Base-by-base conservation (phyloP, 2,329 filamentous ascomycete species). In the Eutypa lata region DNA sequence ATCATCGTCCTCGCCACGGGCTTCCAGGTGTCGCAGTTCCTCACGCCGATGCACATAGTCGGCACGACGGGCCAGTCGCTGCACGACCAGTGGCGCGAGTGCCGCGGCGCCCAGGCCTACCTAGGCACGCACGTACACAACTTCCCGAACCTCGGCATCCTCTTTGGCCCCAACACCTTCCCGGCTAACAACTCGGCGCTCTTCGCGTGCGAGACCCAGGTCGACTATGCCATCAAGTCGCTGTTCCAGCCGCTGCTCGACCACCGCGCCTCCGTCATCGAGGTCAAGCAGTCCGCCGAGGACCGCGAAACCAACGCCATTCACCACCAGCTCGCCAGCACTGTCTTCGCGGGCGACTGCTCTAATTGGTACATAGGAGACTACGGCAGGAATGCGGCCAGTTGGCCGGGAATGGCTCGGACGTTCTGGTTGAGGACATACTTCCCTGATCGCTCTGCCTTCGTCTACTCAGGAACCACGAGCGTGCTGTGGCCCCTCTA, bases 331-430 rank as follows among this genome's bases (percentile, higher is more conserved):
- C 59, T 75, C 0, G 45, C 56, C 10, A 61, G 66, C 37, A 68
- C 65, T 0, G 72, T 75, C 3, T 75, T 72, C 48, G 53, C 63
- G 13, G 68, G 61, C 1, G 70, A 63, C 26, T 75, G 72, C 50
- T 70, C 65, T 18, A 75, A 75, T 54, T 75, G 71, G 73, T 74
- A 75, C 53, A 73, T 75, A 42, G 65, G 67, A 53, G 56, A 64
- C 6, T 59, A 61, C 21, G 72, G 73, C 1, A 64, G 69, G 3
- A 75, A 75, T 48, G 57, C 68, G 0, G 71, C 71, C 1, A 69
- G 66, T 3, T 73, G 69, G 68, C 71, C 69, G 1, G 64, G 65
- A 3, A 56, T 64, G 37, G 68, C 68, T 10, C 56, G 53, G 7
- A 58, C 56, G 3, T 71, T 63, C 53, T 71, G 68, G 67, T 53